phyloP scores from a whole-genome alignment of 257 asterid genomes.

The Knoxia roxburghii region DNA sequence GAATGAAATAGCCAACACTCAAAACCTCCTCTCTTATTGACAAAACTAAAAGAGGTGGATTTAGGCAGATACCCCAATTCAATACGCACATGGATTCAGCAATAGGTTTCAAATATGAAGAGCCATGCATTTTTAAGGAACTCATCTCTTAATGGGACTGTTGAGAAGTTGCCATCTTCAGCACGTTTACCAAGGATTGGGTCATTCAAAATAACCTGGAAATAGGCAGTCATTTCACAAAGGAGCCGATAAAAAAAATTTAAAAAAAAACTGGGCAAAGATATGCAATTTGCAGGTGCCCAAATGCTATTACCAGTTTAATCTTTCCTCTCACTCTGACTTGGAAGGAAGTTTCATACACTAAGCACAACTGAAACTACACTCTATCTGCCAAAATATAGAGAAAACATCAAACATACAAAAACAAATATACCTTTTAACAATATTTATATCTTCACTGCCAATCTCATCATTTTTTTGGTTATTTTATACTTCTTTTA shows the following conservation, averaged over 20 bases:
- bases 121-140: slow-evolving; percentile 99
- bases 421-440: slow-evolving; percentile 58
- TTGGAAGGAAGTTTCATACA: too few species aligned
- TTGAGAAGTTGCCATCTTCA: slow-evolving; percentile 71
- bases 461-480: too few species aligned
- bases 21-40: neutral
- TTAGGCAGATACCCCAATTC: slow-evolving; percentile 74
- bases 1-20: neutral
- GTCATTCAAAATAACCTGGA: slow-evolving; percentile 78
- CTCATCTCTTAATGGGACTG: slow-evolving; percentile 84
- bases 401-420: neutral
- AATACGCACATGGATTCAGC: slow-evolving; percentile 89
- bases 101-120: slow-evolving; percentile 87
- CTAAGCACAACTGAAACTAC: neutral
- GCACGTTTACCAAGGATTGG: slow-evolving; percentile 89
- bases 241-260: neutral
- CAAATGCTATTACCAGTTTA: neutral
- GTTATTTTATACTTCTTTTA: too few species aligned
- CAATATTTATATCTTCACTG: too few species aligned
- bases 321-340: neutral
- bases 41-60: neutral
- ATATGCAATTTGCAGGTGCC: neutral
- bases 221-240: neutral
- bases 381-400: neutral
- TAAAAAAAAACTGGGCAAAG: neutral